Percentiles rank a stretch among this genome's conserved stretches.
phyloP scores from a whole-genome alignment of 768 basidiomycete genomes.

The Leccinum fibrillosum region DNA sequence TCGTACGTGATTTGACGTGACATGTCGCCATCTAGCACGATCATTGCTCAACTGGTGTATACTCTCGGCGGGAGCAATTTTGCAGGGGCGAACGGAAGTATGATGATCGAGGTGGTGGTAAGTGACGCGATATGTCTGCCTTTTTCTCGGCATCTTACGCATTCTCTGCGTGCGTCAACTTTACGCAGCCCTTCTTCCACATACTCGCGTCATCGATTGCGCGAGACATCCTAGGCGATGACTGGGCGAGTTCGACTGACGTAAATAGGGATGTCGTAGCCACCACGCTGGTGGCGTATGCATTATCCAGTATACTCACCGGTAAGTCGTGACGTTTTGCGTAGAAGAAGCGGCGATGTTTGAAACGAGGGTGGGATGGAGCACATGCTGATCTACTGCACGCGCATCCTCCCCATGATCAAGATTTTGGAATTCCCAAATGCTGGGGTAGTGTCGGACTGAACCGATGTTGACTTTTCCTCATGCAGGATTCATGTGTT shows the following conservation, averaged over 20 bases:
- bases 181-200: conserved; percentile 85
- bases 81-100: conserved; percentile 85
- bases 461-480: conserved; percentile 6
- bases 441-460: neutral
- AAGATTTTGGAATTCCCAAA: conserved; percentile 16
- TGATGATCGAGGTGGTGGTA: conserved; percentile 99
- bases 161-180: neutral
- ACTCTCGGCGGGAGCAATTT: conserved; percentile 87
- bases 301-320: conserved; percentile 83
- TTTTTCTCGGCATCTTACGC: neutral
- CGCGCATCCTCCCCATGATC: neutral
- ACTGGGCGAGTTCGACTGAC: conserved; percentile 43
- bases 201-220: conserved; percentile 81
- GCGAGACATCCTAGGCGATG: conserved; percentile 42
- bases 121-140: conserved; percentile 26
- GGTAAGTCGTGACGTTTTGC: conserved; percentile 41
- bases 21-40: conserved; percentile 41
- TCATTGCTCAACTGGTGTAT: conserved; percentile 82
- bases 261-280: conserved; percentile 74
- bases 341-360: neutral
- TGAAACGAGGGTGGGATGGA: neutral
- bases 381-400: neutral
- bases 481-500: conserved; percentile 52
- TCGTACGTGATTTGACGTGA: neutral
- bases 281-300: conserved; percentile 87